phyloP scores from a whole-genome alignment of 306 rosid genomes.

The Begonia masoniana region DNA sequence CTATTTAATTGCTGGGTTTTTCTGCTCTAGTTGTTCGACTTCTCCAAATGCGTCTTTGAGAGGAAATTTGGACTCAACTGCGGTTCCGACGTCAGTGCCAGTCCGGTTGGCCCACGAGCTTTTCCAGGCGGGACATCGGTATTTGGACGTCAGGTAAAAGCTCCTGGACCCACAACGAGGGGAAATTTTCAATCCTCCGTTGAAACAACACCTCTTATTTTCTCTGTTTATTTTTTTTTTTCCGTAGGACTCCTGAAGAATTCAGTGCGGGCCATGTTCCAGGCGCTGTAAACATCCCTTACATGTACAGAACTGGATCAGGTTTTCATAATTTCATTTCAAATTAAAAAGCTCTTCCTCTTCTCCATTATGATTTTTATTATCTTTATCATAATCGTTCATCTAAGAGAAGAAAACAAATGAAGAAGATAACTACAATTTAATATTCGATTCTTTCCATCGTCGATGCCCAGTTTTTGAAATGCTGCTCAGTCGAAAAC shows the following conservation, averaged over 20 bases:
- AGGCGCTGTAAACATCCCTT: slow-evolving; percentile 68
- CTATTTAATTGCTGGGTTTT: no score
- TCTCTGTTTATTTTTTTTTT: not conserved
- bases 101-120: slow-evolving; percentile 82
- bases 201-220: no score
- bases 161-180: not conserved
- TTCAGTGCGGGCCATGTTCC: slow-evolving; percentile 58
- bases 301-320: slow-evolving; percentile 62
- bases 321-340: slow-evolving; percentile 22
- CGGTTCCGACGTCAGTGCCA: slow-evolving; percentile 69
- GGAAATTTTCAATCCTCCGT: no score
- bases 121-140: slow-evolving; percentile 79
- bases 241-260: slow-evolving; percentile 63
- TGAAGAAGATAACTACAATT: no score
- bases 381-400: not conserved
- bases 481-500: not conserved
- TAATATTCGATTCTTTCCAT: no score
- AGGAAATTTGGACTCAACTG: slow-evolving; percentile 33
- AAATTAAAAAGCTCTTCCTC: no score
- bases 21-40: no score
- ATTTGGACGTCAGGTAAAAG: slow-evolving; percentile 72
- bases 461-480: not conserved
- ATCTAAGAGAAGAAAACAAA: no score
- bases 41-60: slow-evolving; percentile 21
- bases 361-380: not conserved